Percentiles rank a stretch among this genome's conserved stretches.
Evolutionary conservation across 2,329 filamentous ascomycete species (phyloP).

Genomic region (Pestalotiopsis sp.): DNA sequence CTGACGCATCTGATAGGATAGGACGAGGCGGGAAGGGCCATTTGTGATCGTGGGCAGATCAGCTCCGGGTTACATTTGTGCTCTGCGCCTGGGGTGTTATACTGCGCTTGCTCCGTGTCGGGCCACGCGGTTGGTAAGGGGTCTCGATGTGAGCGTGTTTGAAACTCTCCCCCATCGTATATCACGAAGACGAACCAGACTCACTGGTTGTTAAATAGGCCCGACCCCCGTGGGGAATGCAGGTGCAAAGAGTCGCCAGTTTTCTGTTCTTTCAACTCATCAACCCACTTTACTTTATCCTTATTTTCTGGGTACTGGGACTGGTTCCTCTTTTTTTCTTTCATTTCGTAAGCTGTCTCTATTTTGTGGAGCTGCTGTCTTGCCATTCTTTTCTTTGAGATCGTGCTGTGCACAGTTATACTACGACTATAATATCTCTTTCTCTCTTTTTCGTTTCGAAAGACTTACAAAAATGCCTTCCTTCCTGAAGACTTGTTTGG

Average conservation of each 20-base stretch:
- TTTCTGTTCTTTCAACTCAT: conserved; percentile 9
- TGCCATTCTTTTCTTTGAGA: not conserved
- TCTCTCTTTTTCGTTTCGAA: not conserved
- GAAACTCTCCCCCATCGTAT: not conserved
- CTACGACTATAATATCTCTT: not conserved
- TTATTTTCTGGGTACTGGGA: conserved; percentile 15
- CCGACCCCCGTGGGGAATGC: not conserved
- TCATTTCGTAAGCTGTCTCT: not conserved
- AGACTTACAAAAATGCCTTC: conserved; percentile 21
- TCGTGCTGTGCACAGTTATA: conserved; percentile 14
- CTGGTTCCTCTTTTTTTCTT: conserved; percentile 10
- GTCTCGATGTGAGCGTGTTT: not conserved
- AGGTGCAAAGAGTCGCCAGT: not conserved
- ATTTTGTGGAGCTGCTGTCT: conserved; percentile 4
- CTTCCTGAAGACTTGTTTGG: conserved; percentile 18
- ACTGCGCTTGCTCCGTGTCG: not conserved
- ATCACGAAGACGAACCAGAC: not conserved
- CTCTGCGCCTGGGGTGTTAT: no score
- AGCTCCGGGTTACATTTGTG: not conserved
- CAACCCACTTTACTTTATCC: conserved; percentile 10
- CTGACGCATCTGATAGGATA: not conserved
- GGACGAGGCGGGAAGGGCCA: not conserved
- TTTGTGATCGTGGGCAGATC: not conserved
- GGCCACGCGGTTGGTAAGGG: not conserved
- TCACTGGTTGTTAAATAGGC: not conserved